Conservation (phyloP, 164 flowering plant species). For the Vitis amurensis region DNA sequence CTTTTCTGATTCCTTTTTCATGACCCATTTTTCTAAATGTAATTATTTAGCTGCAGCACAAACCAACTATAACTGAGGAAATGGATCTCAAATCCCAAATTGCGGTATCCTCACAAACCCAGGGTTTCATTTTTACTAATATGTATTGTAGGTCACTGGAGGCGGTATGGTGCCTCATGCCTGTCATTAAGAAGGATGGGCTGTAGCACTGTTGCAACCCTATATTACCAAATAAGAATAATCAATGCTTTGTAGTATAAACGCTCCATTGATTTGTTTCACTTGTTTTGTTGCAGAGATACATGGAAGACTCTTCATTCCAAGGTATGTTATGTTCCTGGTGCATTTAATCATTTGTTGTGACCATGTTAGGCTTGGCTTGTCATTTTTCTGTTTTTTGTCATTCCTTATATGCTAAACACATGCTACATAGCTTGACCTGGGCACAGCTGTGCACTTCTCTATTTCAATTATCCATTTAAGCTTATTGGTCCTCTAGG, state of each 20-base stretch:
- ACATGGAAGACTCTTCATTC: slow-evolving; percentile 65
- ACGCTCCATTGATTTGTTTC: slow-evolving; percentile 3
- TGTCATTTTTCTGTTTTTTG: neutral
- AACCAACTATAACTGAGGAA: slow-evolving; percentile 23
- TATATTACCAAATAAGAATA: neutral
- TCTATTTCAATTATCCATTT: neutral
- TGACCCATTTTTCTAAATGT: neutral
- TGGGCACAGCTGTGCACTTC: neutral
- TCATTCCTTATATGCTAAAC: neutral
- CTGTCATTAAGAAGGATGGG: neutral
- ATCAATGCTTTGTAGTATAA: neutral
- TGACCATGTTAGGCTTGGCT: neutral
- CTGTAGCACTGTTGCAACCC: neutral
- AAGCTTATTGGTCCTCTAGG: neutral
- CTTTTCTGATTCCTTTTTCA: neutral
- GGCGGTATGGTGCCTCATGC: neutral
- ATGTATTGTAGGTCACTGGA: neutral
- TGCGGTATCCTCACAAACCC: slow-evolving; percentile 38
- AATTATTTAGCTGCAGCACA: slow-evolving; percentile 24
- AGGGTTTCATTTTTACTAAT: neutral
- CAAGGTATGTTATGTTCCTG: slow-evolving; percentile 39
- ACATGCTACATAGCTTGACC: neutral
- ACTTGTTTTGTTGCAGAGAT: slow-evolving; percentile 46
- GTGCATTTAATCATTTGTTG: neutral
- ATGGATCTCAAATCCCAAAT: slow-evolving; percentile 52